Evolutionary conservation across 2,329 filamentous ascomycete species (phyloP).

Genomic region (Periglandula ipomoeae): DNA sequence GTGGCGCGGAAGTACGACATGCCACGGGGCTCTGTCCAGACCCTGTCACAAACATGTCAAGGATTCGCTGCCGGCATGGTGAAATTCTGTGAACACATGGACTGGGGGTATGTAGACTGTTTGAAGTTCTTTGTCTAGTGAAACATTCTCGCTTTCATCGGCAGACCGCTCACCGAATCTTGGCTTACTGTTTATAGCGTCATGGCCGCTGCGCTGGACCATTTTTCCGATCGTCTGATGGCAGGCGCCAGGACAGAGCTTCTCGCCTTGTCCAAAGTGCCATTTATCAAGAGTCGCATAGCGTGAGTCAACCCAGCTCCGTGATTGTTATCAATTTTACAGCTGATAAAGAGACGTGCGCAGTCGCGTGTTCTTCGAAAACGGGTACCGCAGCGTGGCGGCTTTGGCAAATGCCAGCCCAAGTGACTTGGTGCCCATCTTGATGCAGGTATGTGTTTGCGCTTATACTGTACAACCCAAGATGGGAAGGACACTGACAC

Average conservation of each 20-base stretch:
- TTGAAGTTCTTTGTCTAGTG: not conserved
- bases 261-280: conserved; percentile 60
- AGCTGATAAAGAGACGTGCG: conserved; percentile 5
- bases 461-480: not conserved
- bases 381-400: conserved; percentile 60
- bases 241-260: conserved; percentile 64
- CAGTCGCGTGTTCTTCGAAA: conserved; percentile 60
- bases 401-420: conserved; percentile 60
- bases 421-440: conserved; percentile 58
- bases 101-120: conserved; percentile 46
- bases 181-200: conserved; percentile 34
- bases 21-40: conserved; percentile 62
- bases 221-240: conserved; percentile 65
- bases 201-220: conserved; percentile 62
- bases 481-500: conserved; percentile 5
- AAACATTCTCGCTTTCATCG: too few relatives aligned
- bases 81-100: conserved; percentile 71
- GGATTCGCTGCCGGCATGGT: conserved; percentile 73
- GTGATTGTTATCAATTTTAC: not conserved
- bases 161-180: too few relatives aligned
- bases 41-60: conserved; percentile 63
- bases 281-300: conserved; percentile 69
- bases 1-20: conserved; percentile 64
- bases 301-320: conserved; percentile 35
- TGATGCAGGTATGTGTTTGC: conserved; percentile 51